A percentile compares a stretch with the other conserved stretches of the same genome.
Conservation (phyloP, 208 protist genomes). For the Endotrypanum monterogeii region DNA sequence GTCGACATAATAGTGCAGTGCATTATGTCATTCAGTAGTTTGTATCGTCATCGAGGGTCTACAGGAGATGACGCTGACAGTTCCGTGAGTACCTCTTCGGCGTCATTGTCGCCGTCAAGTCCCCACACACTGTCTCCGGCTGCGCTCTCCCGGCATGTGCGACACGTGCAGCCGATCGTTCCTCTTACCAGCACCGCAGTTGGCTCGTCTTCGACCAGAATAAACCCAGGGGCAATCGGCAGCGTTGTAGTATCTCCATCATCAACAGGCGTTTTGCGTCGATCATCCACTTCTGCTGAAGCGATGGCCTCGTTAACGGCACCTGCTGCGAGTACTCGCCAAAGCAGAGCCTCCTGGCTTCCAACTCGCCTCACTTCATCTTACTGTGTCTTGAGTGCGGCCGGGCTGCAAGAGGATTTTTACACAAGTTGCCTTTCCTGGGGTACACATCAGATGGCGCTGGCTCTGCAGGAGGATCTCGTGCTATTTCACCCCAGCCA, state of each 20-base stretch:
- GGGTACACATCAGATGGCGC: slow-evolving; percentile 60
- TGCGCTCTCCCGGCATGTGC: slow-evolving; percentile 12
- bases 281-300: slow-evolving; percentile 6
- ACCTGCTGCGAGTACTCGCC: background rate
- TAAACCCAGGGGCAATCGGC: background rate
- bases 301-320: slow-evolving; percentile 15
- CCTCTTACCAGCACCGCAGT: background rate
- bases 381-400: slow-evolving; percentile 75
- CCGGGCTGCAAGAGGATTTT: slow-evolving; percentile 73
- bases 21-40: slow-evolving; percentile 1
- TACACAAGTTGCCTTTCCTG: slow-evolving; percentile 80
- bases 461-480: slow-evolving; percentile 66
- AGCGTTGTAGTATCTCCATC: slow-evolving; percentile 3
- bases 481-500: slow-evolving; percentile 67
- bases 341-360: slow-evolving; percentile 36
- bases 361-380: slow-evolving; percentile 76
- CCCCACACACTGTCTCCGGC: background rate
- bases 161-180: background rate
- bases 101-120: background rate
- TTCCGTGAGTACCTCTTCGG: background rate
- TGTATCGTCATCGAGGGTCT: slow-evolving; percentile 2
- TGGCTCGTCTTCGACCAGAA: background rate
- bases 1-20: background rate
- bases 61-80: background rate
- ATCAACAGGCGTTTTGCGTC: slow-evolving; percentile 3